Evolutionary conservation across 495 filamentous ascomycete genomes (phyloP).

Genomic region (Pyronema omphalodes): DNA sequence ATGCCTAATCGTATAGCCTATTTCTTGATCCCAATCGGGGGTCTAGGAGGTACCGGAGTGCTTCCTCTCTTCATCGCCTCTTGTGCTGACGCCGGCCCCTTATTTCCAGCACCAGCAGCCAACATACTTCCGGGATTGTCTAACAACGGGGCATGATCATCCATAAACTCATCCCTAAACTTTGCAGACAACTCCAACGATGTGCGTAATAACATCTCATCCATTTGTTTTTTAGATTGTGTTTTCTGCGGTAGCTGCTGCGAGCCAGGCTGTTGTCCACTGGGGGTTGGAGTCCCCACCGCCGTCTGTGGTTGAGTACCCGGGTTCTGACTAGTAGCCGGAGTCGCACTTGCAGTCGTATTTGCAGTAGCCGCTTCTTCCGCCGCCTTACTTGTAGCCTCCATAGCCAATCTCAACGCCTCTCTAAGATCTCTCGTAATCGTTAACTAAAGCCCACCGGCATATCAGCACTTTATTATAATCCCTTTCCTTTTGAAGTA

Average conservation of each 20-base stretch:
- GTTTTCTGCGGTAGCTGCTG: no score
- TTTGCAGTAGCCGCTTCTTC: slow-evolving; percentile 36
- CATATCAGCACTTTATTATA: not conserved
- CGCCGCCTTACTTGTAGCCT: slow-evolving; percentile 27
- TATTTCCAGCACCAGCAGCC: slow-evolving; percentile 3
- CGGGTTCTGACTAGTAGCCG: slow-evolving; percentile 29
- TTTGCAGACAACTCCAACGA: not conserved
- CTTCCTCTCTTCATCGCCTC: not conserved
- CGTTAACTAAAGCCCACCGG: slow-evolving; percentile 13
- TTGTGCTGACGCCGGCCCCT: not conserved
- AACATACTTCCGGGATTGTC: slow-evolving; percentile 20
- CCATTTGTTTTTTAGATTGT: no score
- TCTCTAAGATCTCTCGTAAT: slow-evolving; percentile 10
- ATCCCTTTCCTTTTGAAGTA: not conserved
- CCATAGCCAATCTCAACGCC: slow-evolving; percentile 25
- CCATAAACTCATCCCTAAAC: slow-evolving; percentile 55
- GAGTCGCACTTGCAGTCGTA: slow-evolving; percentile 48
- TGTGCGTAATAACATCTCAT: no score
- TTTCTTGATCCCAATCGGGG: no score
- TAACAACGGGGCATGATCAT: slow-evolving; percentile 37
- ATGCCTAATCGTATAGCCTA: no score
- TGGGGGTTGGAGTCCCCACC: no score
- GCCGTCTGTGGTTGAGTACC: no score
- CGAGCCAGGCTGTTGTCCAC: no score
- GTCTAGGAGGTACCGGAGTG: not conserved